Evolutionary conservation across 1,284 basidiomycete genomes (phyloP).

Genomic region (Phellinidium pouzarii): DNA sequence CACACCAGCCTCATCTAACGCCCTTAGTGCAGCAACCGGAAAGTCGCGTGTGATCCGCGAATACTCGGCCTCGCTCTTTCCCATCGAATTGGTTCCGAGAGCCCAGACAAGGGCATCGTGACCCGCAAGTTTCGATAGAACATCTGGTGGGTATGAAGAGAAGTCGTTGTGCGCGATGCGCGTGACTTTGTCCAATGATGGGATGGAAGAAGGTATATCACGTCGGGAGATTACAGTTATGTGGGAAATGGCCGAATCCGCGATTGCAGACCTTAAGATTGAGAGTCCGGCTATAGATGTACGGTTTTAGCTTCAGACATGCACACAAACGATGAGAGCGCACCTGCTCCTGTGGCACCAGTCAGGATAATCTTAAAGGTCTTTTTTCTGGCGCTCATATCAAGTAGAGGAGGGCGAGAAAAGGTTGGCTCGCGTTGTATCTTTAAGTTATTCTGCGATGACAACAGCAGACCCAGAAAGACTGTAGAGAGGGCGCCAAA

Average conservation of each 20-base stretch:
- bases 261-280: slow-evolving; percentile 32
- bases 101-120: slow-evolving; percentile 39
- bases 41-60: slow-evolving; percentile 33
- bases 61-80: slow-evolving; percentile 33
- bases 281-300: slow-evolving; percentile 31
- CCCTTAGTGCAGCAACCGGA: slow-evolving; percentile 28
- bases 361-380: slow-evolving; percentile 30
- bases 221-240: slow-evolving; percentile 33
- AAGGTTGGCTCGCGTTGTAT: not conserved
- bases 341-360: slow-evolving; percentile 32
- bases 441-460: too few species aligned
- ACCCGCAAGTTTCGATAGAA: slow-evolving; percentile 27
- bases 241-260: slow-evolving; percentile 28
- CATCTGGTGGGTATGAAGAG: slow-evolving; percentile 28
- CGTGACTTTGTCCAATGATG: slow-evolving; percentile 26
- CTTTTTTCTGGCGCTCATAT: not conserved
- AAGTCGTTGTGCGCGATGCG: slow-evolving; percentile 32
- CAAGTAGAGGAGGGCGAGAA: not conserved
- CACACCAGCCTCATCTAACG: slow-evolving; percentile 28
- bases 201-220: slow-evolving; percentile 26
- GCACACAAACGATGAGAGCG: slow-evolving; percentile 8
- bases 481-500: too few species aligned
- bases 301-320: not conserved
- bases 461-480: too few species aligned
- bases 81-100: slow-evolving; percentile 28